These are phyloP conservation scores for Nematodospora valgi DNA, from an alignment of 805 yeast genomes.

Conservation along the genomic window DNA sequence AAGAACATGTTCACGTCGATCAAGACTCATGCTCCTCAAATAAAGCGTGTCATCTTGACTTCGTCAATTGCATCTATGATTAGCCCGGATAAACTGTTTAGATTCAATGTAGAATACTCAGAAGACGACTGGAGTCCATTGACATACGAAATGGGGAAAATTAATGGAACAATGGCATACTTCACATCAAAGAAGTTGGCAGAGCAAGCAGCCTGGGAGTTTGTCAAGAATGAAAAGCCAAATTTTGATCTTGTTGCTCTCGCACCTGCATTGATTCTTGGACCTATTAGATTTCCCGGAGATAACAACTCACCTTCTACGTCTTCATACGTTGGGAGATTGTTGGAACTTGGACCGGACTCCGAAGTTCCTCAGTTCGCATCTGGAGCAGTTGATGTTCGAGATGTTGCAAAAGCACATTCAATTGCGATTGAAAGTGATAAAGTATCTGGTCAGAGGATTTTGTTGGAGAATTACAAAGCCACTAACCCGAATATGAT, in stretches of 20 bases:
- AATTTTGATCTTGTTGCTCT: conserved; percentile 15
- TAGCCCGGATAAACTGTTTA: conserved; percentile 13
- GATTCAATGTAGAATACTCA: conserved; percentile 22
- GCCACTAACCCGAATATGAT: conserved; percentile 1
- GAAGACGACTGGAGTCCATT: conserved; percentile 38
- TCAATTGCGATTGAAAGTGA: conserved; percentile 31
- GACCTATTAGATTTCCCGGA: conserved; percentile 29
- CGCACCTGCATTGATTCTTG: conserved; percentile 21
- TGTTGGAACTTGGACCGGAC: conserved; percentile 29
- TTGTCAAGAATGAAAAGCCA: conserved; percentile 19
- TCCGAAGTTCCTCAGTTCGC: conserved; percentile 15
- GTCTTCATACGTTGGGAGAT: conserved; percentile 32
- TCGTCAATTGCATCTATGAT: conserved; percentile 52
- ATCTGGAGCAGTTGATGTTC: conserved; percentile 36
- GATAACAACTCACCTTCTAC: conserved; percentile 17
- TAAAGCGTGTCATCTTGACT: conserved; percentile 41
- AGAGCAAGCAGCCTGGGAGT: conserved; percentile 29
- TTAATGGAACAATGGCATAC: conserved; percentile 13
- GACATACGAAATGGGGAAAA: conserved; percentile 24
- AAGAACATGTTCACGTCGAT: conserved; percentile 47
- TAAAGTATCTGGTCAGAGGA: conserved; percentile 21
- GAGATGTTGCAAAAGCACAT: conserved; percentile 47
- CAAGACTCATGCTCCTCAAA: conserved; percentile 35
- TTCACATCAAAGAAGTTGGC: conserved; percentile 21
- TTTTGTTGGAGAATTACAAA: conserved; percentile 18